A percentile compares a stretch with the other conserved stretches of the same genome.
phyloP scores from a whole-genome alignment of 2,329 filamentous ascomycete species.

The Tolypocladium endophyticum region DNA sequence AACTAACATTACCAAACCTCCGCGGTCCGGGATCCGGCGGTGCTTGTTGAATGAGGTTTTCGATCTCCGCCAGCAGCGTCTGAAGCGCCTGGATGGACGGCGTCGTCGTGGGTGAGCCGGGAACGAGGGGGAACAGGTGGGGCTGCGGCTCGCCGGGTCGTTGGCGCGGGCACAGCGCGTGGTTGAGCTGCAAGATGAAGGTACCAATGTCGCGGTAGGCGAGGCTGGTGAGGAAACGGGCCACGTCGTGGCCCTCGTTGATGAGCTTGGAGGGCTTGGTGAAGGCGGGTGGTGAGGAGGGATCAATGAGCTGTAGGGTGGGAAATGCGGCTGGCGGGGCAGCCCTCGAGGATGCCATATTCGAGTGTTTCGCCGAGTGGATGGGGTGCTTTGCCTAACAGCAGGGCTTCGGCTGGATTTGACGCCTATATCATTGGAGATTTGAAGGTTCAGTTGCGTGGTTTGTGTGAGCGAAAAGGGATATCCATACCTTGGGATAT shows the following conservation, averaged over 20 bases:
- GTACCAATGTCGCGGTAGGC: conserved; percentile 81
- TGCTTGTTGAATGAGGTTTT: conserved; percentile 60
- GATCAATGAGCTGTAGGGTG: conserved; percentile 38
- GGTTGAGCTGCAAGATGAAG: conserved; percentile 85
- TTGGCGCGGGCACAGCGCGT: conserved; percentile 64
- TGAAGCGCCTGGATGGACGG: conserved; percentile 55
- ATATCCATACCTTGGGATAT: background rate
- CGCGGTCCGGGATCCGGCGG: conserved; percentile 79
- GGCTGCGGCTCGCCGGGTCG: conserved; percentile 24
- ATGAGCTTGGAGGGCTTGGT: conserved; percentile 66
- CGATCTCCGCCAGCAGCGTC: conserved; percentile 53
- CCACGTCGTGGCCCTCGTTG: conserved; percentile 72
- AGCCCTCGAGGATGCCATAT: background rate
- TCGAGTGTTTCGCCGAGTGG: background rate
- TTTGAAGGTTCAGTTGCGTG: no score
- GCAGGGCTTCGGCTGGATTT: background rate
- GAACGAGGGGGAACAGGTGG: conserved; percentile 30
- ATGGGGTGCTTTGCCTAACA: background rate
- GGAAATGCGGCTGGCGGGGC: conserved; percentile 2
- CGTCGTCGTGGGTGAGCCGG: conserved; percentile 25
- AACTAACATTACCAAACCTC: conserved; percentile 86
- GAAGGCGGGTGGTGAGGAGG: conserved; percentile 43
- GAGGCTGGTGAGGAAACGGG: conserved; percentile 65
- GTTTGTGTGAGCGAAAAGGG: background rate
- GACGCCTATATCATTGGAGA: background rate